Evolutionary conservation across 345 rosid species (phyloP), one percentile per base, ranked within the genome.

Genomic region (Salix udensis): DNA sequence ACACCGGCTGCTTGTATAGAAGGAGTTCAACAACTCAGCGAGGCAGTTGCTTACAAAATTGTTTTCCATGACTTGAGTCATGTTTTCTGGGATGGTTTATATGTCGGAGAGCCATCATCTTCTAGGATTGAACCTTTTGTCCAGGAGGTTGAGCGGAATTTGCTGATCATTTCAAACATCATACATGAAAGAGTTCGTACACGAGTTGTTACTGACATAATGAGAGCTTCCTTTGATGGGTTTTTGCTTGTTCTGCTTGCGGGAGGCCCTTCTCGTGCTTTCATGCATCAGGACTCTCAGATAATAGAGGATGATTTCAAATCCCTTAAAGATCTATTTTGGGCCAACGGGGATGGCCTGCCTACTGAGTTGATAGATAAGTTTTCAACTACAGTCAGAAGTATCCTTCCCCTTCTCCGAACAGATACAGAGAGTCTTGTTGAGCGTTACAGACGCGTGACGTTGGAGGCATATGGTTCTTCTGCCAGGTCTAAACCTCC

Each of bases 321-420:
- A 79, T 81, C 91, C 53, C 86, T 96, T 71, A 93, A 91, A 84
- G 95, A 96, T 81, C 75, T 94, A 70, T 96, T 96, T 82, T 93
- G 91, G 97, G 93, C 99, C 18, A 91, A 96, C 37, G 99, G 99
- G 21, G 98, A 93, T 65, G 99, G 98, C 78, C 83, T 93, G 81
- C 96, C 98, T 13, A 71, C 84, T 53, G 96, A 92, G 34, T 77
- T 96, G 84, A 85, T 93, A 36, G 96, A 92, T 64, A 93, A 93
- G 82, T 89, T 87, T 81, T 88, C 97, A 50, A 78, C 76, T 24
- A 85, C 92, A 0, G 92, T 72, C 7, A 86, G 92, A 84, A 89
- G 88, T 12, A 87, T 96, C 58, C 91, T 96, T 77, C 97, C 96
- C 19, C 90, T 93, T 61, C 87, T 89, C 79, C 83, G 92, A 68